These are phyloP conservation scores for Metschnikowia noctiluminum DNA, from an alignment of 805 yeast species.

Conservation along the genomic window DNA sequence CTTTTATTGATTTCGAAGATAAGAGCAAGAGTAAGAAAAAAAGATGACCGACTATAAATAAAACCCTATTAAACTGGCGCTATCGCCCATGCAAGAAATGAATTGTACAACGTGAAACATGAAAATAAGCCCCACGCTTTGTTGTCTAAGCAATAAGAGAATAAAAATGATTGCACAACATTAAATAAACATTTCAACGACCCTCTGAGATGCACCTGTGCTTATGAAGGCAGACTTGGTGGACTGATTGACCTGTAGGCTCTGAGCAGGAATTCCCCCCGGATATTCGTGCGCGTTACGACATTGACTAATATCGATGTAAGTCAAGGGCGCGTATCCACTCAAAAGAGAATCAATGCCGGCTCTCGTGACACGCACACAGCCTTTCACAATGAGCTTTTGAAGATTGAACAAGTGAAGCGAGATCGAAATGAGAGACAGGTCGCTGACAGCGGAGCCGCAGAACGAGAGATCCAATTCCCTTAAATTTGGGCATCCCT, in stretches of 20 bases:
- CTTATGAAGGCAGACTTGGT: slow-evolving; percentile 58
- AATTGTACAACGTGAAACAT: slow-evolving; percentile 1
- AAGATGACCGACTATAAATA: slow-evolving; percentile 5
- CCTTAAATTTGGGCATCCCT: slow-evolving; percentile 58
- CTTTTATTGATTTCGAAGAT: slow-evolving; percentile 65
- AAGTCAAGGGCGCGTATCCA: slow-evolving; percentile 50
- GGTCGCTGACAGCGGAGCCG: slow-evolving; percentile 77
- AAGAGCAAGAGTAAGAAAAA: slow-evolving; percentile 55
- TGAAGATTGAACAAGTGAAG: slow-evolving; percentile 49
- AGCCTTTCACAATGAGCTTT: slow-evolving; percentile 56
- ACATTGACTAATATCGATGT: slow-evolving; percentile 67
- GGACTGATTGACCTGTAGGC: slow-evolving; percentile 47
- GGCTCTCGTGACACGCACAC: slow-evolving; percentile 72
- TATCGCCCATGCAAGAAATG: background rate
- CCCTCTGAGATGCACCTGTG: slow-evolving; percentile 48
- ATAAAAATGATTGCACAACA: background rate
- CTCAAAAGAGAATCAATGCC: slow-evolving; percentile 68
- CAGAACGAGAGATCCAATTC: slow-evolving; percentile 65
- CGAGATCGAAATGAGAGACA: slow-evolving; percentile 59
- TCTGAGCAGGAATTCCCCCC: slow-evolving; percentile 56
- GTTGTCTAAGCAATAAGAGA: background rate
- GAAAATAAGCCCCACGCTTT: background rate
- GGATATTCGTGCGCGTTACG: slow-evolving; percentile 63
- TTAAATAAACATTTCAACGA: slow-evolving; percentile 55
- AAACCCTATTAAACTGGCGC: background rate